These are phyloP conservation scores for Schizonepeta tenuifolia DNA, from an alignment of 257 asterid species.

Conservation along the genomic window DNA sequence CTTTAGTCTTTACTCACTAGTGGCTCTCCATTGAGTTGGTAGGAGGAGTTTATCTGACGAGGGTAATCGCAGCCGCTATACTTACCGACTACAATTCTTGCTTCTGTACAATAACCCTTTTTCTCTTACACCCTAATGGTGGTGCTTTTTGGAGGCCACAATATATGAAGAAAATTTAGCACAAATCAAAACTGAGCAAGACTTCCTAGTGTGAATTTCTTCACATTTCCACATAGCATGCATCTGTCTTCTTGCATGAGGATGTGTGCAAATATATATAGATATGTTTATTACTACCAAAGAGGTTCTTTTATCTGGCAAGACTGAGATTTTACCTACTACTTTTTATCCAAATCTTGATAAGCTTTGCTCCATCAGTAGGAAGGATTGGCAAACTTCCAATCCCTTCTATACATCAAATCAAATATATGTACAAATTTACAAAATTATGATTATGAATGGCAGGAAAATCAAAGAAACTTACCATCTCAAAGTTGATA, in stretches of 20 bases:
- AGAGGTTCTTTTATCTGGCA: neutral
- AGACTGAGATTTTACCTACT: neutral
- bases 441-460: neutral
- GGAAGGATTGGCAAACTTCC: neutral
- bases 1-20: neutral
- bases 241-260: neutral
- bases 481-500: neutral
- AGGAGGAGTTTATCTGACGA: neutral
- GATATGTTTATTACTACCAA: neutral
- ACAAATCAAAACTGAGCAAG: neutral
- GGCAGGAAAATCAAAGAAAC: neutral
- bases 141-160: neutral
- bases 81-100: too few species aligned
- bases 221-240: neutral
- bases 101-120: neutral
- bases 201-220: neutral
- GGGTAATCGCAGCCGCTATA: too few species aligned
- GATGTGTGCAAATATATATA: neutral
- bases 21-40: neutral
- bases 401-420: slow-evolving; percentile 10
- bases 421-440: neutral
- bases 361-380: neutral
- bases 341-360: neutral
- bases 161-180: neutral
- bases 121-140: neutral